Base-by-base conservation (phyloP, 2,329 filamentous ascomycete genomes). In the Ophioceras dolichostomum region DNA sequence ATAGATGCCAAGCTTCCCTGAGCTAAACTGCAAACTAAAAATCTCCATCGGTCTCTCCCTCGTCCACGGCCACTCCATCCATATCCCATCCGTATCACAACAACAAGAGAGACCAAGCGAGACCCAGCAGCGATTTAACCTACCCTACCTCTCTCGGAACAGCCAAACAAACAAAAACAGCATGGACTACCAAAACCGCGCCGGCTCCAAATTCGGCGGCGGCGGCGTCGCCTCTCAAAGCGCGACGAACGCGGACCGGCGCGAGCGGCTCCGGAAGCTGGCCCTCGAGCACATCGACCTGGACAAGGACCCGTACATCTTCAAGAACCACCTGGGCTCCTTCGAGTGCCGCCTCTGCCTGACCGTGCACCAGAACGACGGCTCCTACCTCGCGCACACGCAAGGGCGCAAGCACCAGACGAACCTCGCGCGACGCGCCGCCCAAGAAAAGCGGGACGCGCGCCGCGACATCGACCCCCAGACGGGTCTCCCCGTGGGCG, bases 261-360 rank as follows among this genome's bases (percentile, higher is more conserved):
- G 91, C 57, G 91, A 98, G 62, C 88, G 91, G 45, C 81, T 98
- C 28, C 87, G 89, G 60, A 95, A 95, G 67, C 87, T 98, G 55
- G 91, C 91, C 41, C 84, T 98, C 54, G 91, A 98, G 65, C 93
- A 87, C 39, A 98, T 98, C 70, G 89, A 96, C 67, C 83, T 96
- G 45, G 91, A 96, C 65, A 96, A 95, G 65, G 91, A 98, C 65
- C 91, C 91, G 0, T 98, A 96, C 74, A 95, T 96, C 70, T 98
- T 98, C 79, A 94, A 94, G 61, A 98, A 98, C 69, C 89, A 98
- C 62, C 85, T 96, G 51, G 91, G 91, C 54, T 91, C 83, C 54
- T 98, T 95, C 62, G 91, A 98, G 62, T 98, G 91, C 60, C 84
- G 91, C 21, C 81, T 98, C 29, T 98, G 91, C 55, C 69, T 98